These are phyloP conservation scores for Yueomyces sp. DNA, from an alignment of 805 yeast genomes.

Conservation along the genomic window DNA sequence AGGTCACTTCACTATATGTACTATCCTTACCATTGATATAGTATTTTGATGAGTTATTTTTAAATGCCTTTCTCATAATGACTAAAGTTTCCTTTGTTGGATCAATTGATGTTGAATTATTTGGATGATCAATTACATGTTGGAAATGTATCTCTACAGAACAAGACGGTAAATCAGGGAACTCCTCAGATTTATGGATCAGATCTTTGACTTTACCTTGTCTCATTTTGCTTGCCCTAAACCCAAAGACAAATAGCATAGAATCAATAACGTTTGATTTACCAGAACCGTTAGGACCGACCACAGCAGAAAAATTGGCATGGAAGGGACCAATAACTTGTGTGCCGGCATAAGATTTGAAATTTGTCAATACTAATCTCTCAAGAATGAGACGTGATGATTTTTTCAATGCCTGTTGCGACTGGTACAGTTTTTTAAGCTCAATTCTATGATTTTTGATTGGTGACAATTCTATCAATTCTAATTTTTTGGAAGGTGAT, in stretches of 20 bases:
- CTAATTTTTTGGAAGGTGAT: conserved; percentile 28
- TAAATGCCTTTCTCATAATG: conserved; percentile 67
- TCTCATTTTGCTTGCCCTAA: conserved; percentile 92
- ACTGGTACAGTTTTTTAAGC: conserved; percentile 16
- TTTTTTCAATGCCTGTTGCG: conserved; percentile 24
- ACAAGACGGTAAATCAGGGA: conserved; percentile 56
- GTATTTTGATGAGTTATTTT: conserved; percentile 68
- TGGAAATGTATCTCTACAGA: conserved; percentile 85
- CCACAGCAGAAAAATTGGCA: conserved; percentile 87
- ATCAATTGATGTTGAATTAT: conserved; percentile 31
- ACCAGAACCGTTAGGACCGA: conserved; percentile 98
- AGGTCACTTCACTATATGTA: conserved; percentile 67
- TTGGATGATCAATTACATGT: conserved; percentile 52
- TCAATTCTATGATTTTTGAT: conserved; percentile 24
- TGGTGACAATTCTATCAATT: conserved; percentile 30
- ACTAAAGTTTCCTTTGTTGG: conserved; percentile 46
- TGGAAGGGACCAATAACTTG: conserved; percentile 94
- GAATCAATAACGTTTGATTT: conserved; percentile 97
- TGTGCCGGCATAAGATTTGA: conserved; percentile 90
- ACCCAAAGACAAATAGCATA: conserved; percentile 91
- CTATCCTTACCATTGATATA: conserved; percentile 58
- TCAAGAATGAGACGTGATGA: conserved; percentile 56
- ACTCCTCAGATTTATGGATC: conserved; percentile 77
- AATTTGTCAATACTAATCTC: conserved; percentile 62
- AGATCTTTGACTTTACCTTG: conserved; percentile 87